Evolutionary conservation across 306 rosid genomes (phyloP), one percentile per base, ranked within the genome.

Genomic region (Canavalia gladiata): DNA sequence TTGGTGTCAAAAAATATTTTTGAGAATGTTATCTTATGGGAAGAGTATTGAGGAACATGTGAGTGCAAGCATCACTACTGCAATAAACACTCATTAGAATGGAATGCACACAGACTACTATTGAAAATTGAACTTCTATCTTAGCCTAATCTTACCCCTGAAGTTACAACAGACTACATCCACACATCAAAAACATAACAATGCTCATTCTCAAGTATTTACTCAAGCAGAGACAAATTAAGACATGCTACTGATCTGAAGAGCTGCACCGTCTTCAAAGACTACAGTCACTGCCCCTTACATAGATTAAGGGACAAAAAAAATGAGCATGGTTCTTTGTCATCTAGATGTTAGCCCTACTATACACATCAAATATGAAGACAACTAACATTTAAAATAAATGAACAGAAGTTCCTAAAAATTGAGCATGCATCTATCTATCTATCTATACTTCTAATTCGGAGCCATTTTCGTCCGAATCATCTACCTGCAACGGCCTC

Each of bases 291-390:
- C 84, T n/a, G 4, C 56, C 33, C 45, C 46, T 47, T 2, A 55
- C 10, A n/a, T n/a, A 59, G 67, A 25, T 42, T 8, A 52, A 2
- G 67, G 64, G 43, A 1, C 55, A 30, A 11, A 30, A 71, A 66
- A 6, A 64, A 10, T 72, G 35, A 68, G 34, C 77, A 59, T 59
- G 28, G 43, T 37, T 37, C 70, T 55, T 69, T 55, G 71, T 77
- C 89, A 88, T 42, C 88, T 86, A 81, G 58, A 79, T 74, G 89
- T 90, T 84, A 88, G 88, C 82, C 87, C 89, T 86, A 83, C 81
- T 81, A 78, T 85, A 83, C 87, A 86, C 83, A 76, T 70, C 70
- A 71, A 89, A 59, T 69, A 72, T 13, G 2, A 18, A 12, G 4
- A 4, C 30, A 78, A 62, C 74, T 77, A 51, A 66, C 11, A 37